Evolutionary conservation across 345 rosid species (phyloP).

Genomic region (Boechera stricta): DNA sequence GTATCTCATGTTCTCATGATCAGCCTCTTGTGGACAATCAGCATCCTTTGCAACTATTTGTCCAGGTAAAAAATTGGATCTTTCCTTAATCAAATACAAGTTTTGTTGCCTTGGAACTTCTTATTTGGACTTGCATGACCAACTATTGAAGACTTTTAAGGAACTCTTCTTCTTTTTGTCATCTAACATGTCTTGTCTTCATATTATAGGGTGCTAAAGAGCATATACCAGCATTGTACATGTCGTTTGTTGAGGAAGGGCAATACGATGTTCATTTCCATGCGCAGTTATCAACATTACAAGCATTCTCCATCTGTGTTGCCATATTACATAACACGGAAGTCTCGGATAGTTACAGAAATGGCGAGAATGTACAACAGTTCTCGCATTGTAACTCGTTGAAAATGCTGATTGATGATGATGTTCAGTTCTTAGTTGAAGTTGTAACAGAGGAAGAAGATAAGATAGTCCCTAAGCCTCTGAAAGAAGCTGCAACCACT

Average conservation of each 20-base stretch:
- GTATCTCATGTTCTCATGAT: constrained; percentile 54
- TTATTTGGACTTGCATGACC: constrained; percentile 2
- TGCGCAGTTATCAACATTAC: constrained; percentile 79
- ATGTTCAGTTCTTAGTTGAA: constrained; percentile 66
- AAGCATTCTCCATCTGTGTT: constrained; percentile 91
- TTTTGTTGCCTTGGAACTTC: constrained; percentile 6
- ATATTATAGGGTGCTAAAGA: constrained; percentile 72
- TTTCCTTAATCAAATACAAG: constrained; percentile 14
- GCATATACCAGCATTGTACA: constrained; percentile 67
- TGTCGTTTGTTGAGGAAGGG: constrained; percentile 69
- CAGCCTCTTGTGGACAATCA: constrained; percentile 60
- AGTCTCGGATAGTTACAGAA: constrained; percentile 47
- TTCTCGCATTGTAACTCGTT: constrained; percentile 58
- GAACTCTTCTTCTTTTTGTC: not conserved
- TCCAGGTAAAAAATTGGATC: constrained; percentile 60
- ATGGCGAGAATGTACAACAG: constrained; percentile 45
- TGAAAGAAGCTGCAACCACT: constrained; percentile 41
- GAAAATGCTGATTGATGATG: constrained; percentile 74
- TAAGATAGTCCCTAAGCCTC: constrained; percentile 50
- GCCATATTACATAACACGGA: constrained; percentile 73
- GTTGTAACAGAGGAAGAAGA: constrained; percentile 67
- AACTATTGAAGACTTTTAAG: not conserved
- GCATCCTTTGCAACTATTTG: constrained; percentile 68
- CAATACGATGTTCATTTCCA: constrained; percentile 78
- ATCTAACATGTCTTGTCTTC: constrained; percentile 3